Evolutionary conservation across 148 eudicot species (phyloP).

Genomic region (Agrostemma githago): DNA sequence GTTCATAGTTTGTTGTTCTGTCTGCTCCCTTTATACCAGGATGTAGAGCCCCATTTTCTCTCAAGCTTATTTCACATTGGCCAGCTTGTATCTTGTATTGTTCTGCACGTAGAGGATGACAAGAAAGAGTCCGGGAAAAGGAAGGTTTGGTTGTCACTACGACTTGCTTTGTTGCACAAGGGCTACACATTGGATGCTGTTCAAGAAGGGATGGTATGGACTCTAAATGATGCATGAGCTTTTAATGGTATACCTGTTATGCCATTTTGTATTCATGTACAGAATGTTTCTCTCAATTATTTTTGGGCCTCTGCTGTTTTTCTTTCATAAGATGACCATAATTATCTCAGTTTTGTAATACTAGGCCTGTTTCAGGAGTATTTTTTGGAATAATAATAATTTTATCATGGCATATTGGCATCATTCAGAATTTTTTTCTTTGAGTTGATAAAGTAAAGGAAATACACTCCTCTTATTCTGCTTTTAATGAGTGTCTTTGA

Average conservation of each 20-base stretch:
- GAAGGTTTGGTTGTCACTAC: slow-evolving; percentile 86
- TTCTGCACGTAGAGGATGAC: slow-evolving; percentile 72
- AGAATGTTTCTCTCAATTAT: neutral
- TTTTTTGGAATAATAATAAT: neutral
- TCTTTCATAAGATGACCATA: neutral
- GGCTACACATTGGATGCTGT: slow-evolving; percentile 65
- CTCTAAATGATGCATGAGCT: slow-evolving; percentile 5
- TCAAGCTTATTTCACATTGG: slow-evolving; percentile 65
- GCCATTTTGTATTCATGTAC: neutral
- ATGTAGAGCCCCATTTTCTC: slow-evolving; percentile 43
- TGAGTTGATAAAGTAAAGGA: neutral
- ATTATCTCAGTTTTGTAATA: neutral
- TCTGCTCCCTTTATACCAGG: slow-evolving; percentile 29
- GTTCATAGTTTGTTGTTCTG: neutral
- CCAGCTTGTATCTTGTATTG: slow-evolving; percentile 83
- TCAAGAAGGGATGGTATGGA: slow-evolving; percentile 95
- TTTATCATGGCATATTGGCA: neutral
- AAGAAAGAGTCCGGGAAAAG: slow-evolving; percentile 73
- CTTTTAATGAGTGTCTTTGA: neutral
- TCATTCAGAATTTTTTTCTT: neutral
- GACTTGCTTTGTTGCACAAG: slow-evolving; percentile 77
- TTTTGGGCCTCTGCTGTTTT: neutral
- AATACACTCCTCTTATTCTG: neutral
- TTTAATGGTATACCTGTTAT: neutral
- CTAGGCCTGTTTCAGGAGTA: neutral